Evolutionary conservation across 169 alveolate species (phyloP), one percentile per base, ranked within the genome.

Genomic region (Cryptosporidium meleagridis): DNA sequence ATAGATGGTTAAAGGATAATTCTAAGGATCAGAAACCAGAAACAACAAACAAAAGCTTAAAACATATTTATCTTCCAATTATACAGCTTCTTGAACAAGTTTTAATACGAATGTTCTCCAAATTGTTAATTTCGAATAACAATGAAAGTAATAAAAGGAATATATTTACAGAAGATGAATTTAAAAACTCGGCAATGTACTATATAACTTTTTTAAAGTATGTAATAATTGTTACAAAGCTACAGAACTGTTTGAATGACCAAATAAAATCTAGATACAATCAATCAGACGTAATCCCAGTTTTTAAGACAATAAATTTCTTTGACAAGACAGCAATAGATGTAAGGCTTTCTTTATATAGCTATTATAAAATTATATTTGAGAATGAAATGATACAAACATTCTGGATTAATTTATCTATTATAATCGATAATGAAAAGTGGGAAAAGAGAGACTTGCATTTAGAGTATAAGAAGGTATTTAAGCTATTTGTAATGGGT

Each of bases 361-460:
- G 31, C 14, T 48, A 62, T 45, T 80, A 61, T 62, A 59, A 65
- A 18, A n/a, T 12, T 26, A 8, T 41, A 39, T 80, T 80, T 62
- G 89, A 80, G 53, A 45, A 62, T 62, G 53, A n/a, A 16, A 14
- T 80, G 18, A 58, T 62, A 10, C 41, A 29, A 29, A 80, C n/a
- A 23, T 21, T 44, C 23, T 80, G 89, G 89, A 31, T 45, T 21
- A 41, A 23, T 44, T 33, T 80, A 26, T 80, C 69, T 7, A 16
- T 16, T 4, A 35, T 26, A n/a, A 41, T 80, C 16, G 75, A 80
- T 29, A 59, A 65, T 65, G 89, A 80, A 45, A 80, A 62, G 23
- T 80, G 89, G 89, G 75, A 62, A 35, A 80, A 41, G 41, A 80
- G 16, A 7, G 65, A 80, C 31, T 62, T 80, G 41, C 23, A n/a